Conservation (phyloP, 2,329 filamentous ascomycete species). For the Graphium sp. region DNA sequence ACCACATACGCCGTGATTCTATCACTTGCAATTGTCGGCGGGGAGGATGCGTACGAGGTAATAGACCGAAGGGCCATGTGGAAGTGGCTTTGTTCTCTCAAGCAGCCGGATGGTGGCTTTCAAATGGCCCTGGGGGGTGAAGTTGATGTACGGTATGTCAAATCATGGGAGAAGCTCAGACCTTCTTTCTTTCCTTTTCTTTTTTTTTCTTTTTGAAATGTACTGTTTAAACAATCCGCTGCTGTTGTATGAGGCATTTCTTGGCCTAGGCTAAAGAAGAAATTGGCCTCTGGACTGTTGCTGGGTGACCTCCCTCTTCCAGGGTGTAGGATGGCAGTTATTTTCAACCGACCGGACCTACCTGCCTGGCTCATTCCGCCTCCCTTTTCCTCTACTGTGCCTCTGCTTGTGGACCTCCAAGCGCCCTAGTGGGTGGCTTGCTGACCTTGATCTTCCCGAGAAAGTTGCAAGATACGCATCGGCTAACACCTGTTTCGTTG, state of each 20-base stretch:
- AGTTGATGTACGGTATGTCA: constrained; percentile 67
- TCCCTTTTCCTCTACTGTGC: too few species aligned
- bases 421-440: neutral
- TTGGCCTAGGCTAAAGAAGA: too few species aligned
- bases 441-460: neutral
- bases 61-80: constrained; percentile 77
- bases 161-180: neutral
- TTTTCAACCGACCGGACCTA: too few species aligned
- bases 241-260: too few species aligned
- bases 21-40: constrained; percentile 62
- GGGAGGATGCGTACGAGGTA: constrained; percentile 52
- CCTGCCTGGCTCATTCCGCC: too few species aligned
- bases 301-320: too few species aligned
- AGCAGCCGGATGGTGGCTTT: constrained; percentile 82
- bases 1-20: constrained; percentile 76
- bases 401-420: too few species aligned
- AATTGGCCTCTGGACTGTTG: too few species aligned
- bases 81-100: constrained; percentile 76
- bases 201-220: too few species aligned
- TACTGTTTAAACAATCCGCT: too few species aligned
- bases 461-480: too few species aligned
- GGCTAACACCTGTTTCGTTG: neutral
- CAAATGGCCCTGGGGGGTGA: constrained; percentile 74
- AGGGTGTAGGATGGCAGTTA: too few species aligned
- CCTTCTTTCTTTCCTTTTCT: neutral